Evolutionary conservation across 2,329 filamentous ascomycete species (phyloP), one percentile per base, ranked within the genome.

Genomic region (Aspergillus niger): DNA sequence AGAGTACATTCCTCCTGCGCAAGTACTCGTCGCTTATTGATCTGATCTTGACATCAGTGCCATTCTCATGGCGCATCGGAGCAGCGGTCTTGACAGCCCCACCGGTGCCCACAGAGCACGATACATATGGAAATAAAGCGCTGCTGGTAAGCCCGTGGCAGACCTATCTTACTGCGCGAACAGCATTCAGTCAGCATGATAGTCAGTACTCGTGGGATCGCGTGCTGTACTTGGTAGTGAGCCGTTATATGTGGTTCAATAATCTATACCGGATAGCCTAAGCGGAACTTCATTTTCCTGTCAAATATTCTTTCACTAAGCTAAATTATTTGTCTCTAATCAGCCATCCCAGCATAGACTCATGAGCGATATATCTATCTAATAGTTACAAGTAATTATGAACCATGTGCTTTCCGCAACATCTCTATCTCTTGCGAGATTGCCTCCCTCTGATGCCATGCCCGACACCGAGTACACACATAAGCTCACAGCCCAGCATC

Each of bases 171-270:
- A 63, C 70, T 57, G 76, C 76, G 5, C 67, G 77, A n/a, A 48
- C 65, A 8, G 76, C 77, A 0, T 78, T 79, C 61, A 67, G 71
- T 20, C 72, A 73, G 49, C 76, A 79, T 59, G 62, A 62, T 36
- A 77, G 73, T 57, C 77, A 79, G 65, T 79, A 79, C 57, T 75
- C 76, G 1, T 79, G 76, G 75, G 77, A 79, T 58, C 69, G 77
- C 15, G 68, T 75, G 41, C 41, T 79, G 59, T 79, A 79, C 64
- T 69, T 79, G 70, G 59, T 78, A 1, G 50, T 77, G 8, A 78
- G 75, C 62, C 74, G 76, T 43, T 76, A 79, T 59, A 74, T 78
- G 39, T 79, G 77, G 77, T 77, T 77, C 62, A 79, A 79, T 57
- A 66, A 67, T 44, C 8, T 68, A 51, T 56, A 58, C 51, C 55